Evolutionary conservation across 2,329 filamentous ascomycete genomes (phyloP).

Genomic region (Beauveria asiatica): DNA sequence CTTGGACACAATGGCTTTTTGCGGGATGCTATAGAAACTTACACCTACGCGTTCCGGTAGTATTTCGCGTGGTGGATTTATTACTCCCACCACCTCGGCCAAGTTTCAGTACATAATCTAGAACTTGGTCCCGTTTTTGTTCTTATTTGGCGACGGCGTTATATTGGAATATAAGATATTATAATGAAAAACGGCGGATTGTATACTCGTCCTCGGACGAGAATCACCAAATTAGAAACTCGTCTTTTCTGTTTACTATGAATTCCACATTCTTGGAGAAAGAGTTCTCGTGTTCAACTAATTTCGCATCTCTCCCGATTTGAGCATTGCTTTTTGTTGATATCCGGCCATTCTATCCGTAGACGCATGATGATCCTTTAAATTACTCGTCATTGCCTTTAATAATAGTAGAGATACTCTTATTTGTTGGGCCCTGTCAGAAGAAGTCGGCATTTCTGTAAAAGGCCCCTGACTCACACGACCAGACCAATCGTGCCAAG

Average conservation of each 20-base stretch:
- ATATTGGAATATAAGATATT: not conserved
- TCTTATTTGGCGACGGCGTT: conserved; percentile 1
- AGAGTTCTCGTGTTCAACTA: too few relatives aligned
- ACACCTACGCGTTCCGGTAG: too few relatives aligned
- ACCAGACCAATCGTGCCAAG: too few relatives aligned
- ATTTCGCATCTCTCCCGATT: too few relatives aligned
- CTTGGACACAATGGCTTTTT: not conserved
- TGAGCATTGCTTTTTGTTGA: not conserved
- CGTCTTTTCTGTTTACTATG: not conserved
- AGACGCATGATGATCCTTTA: too few relatives aligned
- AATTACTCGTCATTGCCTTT: too few relatives aligned
- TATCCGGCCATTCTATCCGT: not conserved
- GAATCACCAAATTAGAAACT: not conserved
- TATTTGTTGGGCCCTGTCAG: too few relatives aligned
- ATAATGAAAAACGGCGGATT: not conserved
- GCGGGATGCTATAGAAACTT: too few relatives aligned
- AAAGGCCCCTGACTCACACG: too few relatives aligned
- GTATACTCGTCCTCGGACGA: not conserved
- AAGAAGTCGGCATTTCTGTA: too few relatives aligned
- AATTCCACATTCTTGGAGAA: not conserved
- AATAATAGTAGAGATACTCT: too few relatives aligned
- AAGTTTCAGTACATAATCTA: not conserved
- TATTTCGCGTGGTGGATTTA: too few relatives aligned
- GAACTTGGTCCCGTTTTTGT: not conserved
- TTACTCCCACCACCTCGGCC: not conserved